Evolutionary conservation across 176 grass and related monocot genomes (phyloP).

Genomic region (Eremochloa ophiuroides): DNA sequence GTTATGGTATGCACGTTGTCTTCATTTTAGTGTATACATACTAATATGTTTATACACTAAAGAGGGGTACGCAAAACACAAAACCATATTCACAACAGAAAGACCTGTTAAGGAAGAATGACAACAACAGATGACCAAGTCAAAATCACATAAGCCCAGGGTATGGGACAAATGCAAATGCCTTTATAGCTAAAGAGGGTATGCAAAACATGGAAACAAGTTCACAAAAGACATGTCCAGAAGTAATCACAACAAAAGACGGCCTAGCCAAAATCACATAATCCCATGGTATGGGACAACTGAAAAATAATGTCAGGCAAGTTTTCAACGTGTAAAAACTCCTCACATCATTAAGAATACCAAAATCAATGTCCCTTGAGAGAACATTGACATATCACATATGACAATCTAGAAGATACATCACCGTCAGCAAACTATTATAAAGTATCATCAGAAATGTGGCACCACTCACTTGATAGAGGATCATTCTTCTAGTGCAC

Average conservation of each 20-base stretch:
- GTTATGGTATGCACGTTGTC: neutral
- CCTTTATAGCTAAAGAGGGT: neutral
- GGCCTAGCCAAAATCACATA: neutral
- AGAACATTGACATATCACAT: neutral
- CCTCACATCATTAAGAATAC: neutral
- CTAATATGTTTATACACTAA: neutral
- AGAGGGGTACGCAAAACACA: neutral
- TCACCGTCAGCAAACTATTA: neutral
- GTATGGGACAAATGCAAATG: neutral
- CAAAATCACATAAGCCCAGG: neutral
- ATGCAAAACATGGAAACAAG: neutral
- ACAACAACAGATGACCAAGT: neutral
- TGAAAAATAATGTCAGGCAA: neutral
- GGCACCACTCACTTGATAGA: conserved; percentile 77
- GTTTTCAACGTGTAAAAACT: neutral
- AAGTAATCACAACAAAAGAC: neutral
- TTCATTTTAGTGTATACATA: neutral
- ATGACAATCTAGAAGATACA: neutral
- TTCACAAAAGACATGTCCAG: neutral
- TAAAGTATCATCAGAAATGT: neutral
- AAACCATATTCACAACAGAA: neutral
- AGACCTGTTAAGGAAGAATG: neutral
- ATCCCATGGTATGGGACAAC: neutral
- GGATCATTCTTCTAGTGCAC: conserved; percentile 67
- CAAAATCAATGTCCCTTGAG: neutral